Evolutionary conservation across 2,329 filamentous ascomycete genomes (phyloP), one percentile per base, ranked within the genome.

Genomic region (Microcyclosporella mali): DNA sequence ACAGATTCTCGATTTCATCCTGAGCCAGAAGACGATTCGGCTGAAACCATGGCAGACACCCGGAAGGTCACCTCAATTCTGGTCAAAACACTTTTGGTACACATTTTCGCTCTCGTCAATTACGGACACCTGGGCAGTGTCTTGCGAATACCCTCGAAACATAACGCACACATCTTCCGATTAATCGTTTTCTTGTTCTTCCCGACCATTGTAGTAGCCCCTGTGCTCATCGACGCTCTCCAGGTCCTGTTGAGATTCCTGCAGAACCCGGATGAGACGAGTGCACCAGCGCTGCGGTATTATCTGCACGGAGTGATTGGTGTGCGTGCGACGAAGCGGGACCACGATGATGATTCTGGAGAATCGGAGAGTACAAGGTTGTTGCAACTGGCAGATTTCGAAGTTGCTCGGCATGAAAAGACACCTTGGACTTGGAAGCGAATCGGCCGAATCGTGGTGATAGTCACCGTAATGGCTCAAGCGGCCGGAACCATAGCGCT

Each of bases 41-140:
- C 21, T 9, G 21, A 25, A 25, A 9, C 4, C 21, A 25, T 25
- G 21, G 4, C 21, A 9, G 9, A 25, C 9, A 25, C 21, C 21
- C 21, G 21, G 6, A 25, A 25, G 6, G 6, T 25, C 21, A 25
- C 21, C 21, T 25, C 21, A 4, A 38, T 43, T 14, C 14, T 32
- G 16, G 18, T 43, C 29, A 43, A 43, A 31, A 43, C 41, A 10
- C 18, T 43, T 27, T 25, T 43, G 10, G 38, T 35, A 8, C 41
- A 43, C 17, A 27, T 16, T n/a, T 37, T 43, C n/a, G 41, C 34
- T 10, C 33, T 43, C 6, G 18, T 43, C 35, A 37, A 29, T 29
- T 43, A 38, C 21, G 34, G 27, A 11, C 34, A 31, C 3, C 28
- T 37, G 28, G 38, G 28, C 29, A 43, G 28, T 21, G 28, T 43